These are phyloP conservation scores for Farysia itapuensis DNA, from an alignment of 1,284 basidiomycete genomes.

Conservation along the genomic window DNA sequence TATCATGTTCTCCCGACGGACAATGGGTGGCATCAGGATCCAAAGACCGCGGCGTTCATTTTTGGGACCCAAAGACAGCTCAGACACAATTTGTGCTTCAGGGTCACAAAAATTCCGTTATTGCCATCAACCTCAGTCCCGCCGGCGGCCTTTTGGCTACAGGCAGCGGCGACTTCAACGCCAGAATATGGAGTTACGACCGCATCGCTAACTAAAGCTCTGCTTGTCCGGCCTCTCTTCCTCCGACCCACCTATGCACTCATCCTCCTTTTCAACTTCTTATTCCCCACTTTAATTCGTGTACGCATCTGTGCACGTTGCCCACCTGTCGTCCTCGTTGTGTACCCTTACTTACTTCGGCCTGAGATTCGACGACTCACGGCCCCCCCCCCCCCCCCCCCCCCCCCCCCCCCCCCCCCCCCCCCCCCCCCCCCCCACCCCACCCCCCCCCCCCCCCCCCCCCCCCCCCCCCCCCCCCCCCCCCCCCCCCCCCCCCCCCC, in stretches of 20 bases:
- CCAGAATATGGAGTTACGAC: slow-evolving; percentile 56
- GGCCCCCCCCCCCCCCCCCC: too few species aligned
- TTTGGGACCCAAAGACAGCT: slow-evolving; percentile 75
- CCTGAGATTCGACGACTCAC: too few species aligned
- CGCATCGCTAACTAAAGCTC: slow-evolving; percentile 30
- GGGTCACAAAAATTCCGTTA: slow-evolving; percentile 89
- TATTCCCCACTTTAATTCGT: neutral
- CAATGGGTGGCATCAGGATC: slow-evolving; percentile 86
- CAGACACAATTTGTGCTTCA: slow-evolving; percentile 80
- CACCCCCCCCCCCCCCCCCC: too few species aligned
- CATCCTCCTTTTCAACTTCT: neutral
- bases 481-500: too few species aligned
- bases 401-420: too few species aligned
- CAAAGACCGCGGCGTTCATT: slow-evolving; percentile 77
- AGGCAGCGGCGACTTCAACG: slow-evolving; percentile 79
- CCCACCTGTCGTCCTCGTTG: too few species aligned
- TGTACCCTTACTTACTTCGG: too few species aligned
- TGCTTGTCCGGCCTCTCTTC: neutral
- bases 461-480: too few species aligned
- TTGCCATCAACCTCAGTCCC: slow-evolving; percentile 78
- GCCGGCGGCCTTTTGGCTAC: slow-evolving; percentile 76
- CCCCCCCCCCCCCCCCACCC: too few species aligned
- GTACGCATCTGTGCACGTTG: neutral
- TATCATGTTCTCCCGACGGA: slow-evolving; percentile 79
- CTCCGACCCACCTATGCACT: neutral